Percentiles rank a stretch among this genome's conserved stretches.
Conservation (phyloP, 164 flowering plant genomes). For the Annona squamosa region DNA sequence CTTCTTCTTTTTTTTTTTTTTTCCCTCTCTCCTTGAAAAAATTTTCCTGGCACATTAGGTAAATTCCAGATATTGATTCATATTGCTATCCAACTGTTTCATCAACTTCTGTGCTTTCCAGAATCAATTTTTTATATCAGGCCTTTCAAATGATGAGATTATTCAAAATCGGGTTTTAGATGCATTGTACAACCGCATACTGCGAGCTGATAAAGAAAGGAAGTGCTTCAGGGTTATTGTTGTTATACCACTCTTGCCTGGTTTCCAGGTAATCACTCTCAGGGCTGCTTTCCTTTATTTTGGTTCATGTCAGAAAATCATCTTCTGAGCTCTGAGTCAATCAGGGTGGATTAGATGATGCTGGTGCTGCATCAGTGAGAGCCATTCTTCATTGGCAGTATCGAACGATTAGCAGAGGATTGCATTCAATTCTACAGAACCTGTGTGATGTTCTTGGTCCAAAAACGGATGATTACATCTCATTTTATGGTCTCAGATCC, state of each 20-base stretch:
- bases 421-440: slow-evolving; percentile 71
- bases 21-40: too few relatives aligned
- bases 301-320: neutral
- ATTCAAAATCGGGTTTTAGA: slow-evolving; percentile 85
- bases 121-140: slow-evolving; percentile 99
- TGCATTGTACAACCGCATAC: slow-evolving; percentile 70
- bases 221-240: slow-evolving; percentile 79
- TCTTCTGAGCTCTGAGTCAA: slow-evolving; percentile 7
- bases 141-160: slow-evolving; percentile 81
- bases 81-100: slow-evolving; percentile 15
- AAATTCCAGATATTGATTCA: neutral
- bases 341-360: slow-evolving; percentile 97
- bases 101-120: slow-evolving; percentile 34
- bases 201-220: slow-evolving; percentile 77
- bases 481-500: slow-evolving; percentile 89
- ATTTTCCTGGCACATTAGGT: neutral
- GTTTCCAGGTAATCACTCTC: slow-evolving; percentile 71
- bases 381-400: slow-evolving; percentile 99
- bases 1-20: too few relatives aligned
- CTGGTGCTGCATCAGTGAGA: slow-evolving; percentile 96
- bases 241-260: slow-evolving; percentile 93
- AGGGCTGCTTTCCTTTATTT: neutral
- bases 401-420: slow-evolving; percentile 90
- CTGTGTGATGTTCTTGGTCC: slow-evolving; percentile 77
- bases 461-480: slow-evolving; percentile 75